Conservation (phyloP, 495 filamentous ascomycete species). For the Neurospora sp. region DNA sequence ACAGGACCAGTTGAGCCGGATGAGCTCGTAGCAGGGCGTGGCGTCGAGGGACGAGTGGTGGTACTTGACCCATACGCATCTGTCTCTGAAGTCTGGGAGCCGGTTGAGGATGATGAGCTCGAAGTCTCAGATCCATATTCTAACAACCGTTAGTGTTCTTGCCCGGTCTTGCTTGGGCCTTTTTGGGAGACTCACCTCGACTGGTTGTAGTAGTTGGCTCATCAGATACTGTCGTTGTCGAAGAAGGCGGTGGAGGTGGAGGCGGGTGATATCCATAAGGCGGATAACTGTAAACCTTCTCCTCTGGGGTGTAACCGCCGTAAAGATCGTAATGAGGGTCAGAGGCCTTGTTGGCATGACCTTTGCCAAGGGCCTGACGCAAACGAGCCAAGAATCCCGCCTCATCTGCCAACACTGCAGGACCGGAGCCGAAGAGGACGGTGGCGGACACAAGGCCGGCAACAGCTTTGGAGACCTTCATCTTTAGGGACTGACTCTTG, state of each 20-base stretch:
- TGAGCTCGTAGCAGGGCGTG: background rate
- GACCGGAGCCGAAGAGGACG: slow-evolving; percentile 21
- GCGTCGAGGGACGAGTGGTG: background rate
- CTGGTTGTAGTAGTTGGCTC: slow-evolving; percentile 3
- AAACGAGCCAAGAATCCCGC: slow-evolving; percentile 15
- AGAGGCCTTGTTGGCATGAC: slow-evolving; percentile 3
- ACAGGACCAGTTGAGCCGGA: background rate
- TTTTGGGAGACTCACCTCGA: slow-evolving; percentile 1
- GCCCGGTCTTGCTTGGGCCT: slow-evolving; percentile 1
- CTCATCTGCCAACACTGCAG: slow-evolving; percentile 18
- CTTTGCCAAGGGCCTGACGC: slow-evolving; percentile 12
- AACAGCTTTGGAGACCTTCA: slow-evolving; percentile 26
- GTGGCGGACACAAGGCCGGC: slow-evolving; percentile 25
- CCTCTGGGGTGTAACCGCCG: slow-evolving; percentile 13
- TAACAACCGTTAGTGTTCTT: slow-evolving; percentile 1
- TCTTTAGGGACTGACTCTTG: slow-evolving; percentile 11
- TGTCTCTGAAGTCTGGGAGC: slow-evolving; percentile 8
- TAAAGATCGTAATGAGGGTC: slow-evolving; percentile 17
- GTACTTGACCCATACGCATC: slow-evolving; percentile 2
- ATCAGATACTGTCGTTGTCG: slow-evolving; percentile 5
- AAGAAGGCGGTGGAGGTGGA: slow-evolving; percentile 20
- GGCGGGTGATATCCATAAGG: slow-evolving; percentile 36
- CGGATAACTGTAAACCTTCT: slow-evolving; percentile 26
- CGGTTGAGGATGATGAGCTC: slow-evolving; percentile 6
- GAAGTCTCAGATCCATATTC: slow-evolving; percentile 6